phyloP scores from a whole-genome alignment of 1,139 yeast genomes.

The Yamadazyma spencermartinsiae region DNA sequence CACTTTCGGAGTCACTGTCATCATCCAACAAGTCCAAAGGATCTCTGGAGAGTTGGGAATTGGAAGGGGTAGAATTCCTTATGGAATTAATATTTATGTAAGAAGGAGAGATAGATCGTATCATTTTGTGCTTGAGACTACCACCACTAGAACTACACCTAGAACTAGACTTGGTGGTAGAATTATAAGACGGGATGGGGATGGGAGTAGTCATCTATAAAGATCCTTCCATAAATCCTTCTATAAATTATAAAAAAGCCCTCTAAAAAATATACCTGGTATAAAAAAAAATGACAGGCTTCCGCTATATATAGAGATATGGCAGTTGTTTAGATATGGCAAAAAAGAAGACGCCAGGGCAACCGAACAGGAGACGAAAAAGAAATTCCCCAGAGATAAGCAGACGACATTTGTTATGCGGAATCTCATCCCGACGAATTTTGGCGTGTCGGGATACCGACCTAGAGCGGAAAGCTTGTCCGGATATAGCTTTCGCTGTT shows the following conservation, averaged over 20 bases:
- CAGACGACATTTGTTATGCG: background rate
- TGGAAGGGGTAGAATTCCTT: conserved; percentile 2
- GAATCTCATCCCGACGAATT: background rate
- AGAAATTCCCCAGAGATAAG: background rate
- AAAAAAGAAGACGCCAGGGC: background rate
- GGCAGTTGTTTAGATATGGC: background rate
- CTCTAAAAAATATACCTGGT: too few species aligned
- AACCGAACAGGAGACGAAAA: background rate
- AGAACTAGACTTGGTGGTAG: background rate
- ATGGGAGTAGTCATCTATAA: conserved; percentile 3
- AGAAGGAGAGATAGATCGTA: conserved; percentile 3
- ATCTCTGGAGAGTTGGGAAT: conserved; percentile 1
- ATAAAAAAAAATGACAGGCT: too few species aligned
- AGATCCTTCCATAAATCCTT: too few species aligned
- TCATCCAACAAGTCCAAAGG: conserved; percentile 8
- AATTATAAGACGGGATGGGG: background rate
- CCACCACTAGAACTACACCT: background rate
- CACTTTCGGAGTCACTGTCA: conserved; percentile 12
- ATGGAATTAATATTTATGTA: conserved; percentile 4
- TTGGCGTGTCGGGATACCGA: background rate
- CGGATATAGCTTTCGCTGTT: background rate
- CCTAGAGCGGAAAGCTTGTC: background rate
- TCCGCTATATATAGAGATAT: too few species aligned
- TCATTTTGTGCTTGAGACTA: background rate
- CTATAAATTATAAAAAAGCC: too few species aligned